phyloP scores from a whole-genome alignment of 768 basidiomycete genomes.

The Lentinula boryana region DNA sequence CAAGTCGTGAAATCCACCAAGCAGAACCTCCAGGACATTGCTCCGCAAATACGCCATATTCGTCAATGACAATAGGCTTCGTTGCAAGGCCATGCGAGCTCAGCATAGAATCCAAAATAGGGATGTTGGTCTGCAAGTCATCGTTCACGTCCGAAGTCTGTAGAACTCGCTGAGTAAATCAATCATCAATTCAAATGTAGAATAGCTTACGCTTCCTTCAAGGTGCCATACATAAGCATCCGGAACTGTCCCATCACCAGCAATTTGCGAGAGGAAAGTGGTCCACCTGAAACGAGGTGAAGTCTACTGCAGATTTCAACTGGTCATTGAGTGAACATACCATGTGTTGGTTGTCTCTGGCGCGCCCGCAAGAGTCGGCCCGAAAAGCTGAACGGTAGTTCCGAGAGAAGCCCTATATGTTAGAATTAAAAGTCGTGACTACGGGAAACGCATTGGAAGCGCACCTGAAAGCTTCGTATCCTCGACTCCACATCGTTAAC shows the following conservation, averaged over 20 bases:
- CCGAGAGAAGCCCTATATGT: slow-evolving; percentile 9
- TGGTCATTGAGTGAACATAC: neutral
- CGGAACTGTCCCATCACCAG: slow-evolving; percentile 11
- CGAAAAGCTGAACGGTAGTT: slow-evolving; percentile 12
- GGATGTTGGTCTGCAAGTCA: slow-evolving; percentile 14
- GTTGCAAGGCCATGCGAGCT: slow-evolving; percentile 8
- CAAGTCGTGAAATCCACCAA: slow-evolving; percentile 17
- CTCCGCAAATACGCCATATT: slow-evolving; percentile 13
- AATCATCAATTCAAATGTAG: neutral
- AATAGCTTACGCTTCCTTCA: slow-evolving; percentile 12
- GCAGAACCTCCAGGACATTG: slow-evolving; percentile 14
- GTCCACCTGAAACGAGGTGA: slow-evolving; percentile 11
- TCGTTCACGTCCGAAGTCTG: slow-evolving; percentile 15
- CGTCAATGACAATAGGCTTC: slow-evolving; percentile 12
- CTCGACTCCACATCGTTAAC: slow-evolving; percentile 12
- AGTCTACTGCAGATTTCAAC: neutral
- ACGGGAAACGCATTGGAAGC: neutral
- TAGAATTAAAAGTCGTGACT: neutral
- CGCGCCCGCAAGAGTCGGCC: slow-evolving; percentile 9
- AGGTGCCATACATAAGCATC: slow-evolving; percentile 17
- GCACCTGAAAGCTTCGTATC: slow-evolving; percentile 11
- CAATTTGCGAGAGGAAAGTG: slow-evolving; percentile 12
- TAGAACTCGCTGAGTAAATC: neutral
- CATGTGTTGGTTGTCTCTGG: slow-evolving; percentile 11
- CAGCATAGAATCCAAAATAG: slow-evolving; percentile 13